A percentile compares a stretch with the other conserved stretches of the same genome.
These are phyloP conservation scores for Nepenthes alata DNA, from an alignment of 179 eudicot genomes.

Conservation along the genomic window DNA sequence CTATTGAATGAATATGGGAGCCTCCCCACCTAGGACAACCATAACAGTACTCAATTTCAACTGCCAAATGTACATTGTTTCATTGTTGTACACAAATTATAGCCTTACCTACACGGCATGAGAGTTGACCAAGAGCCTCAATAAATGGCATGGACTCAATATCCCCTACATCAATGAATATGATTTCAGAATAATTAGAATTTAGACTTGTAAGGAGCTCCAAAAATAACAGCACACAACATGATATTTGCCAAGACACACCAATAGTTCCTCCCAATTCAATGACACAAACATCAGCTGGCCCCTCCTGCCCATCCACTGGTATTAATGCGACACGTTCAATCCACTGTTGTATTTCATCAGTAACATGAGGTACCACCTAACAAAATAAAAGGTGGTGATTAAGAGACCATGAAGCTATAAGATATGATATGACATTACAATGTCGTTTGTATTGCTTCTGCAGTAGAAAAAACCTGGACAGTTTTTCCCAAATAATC, in stretches of 20 bases:
- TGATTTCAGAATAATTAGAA: not conserved
- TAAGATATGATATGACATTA: not conserved
- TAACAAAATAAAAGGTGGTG: constrained; percentile 14
- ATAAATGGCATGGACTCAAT: constrained; percentile 88
- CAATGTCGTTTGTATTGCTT: not conserved
- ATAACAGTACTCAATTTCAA: not conserved
- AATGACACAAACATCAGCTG: constrained; percentile 91
- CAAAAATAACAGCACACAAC: not conserved
- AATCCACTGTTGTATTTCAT: constrained; percentile 97
- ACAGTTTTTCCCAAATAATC: constrained; percentile 96
- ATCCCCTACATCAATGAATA: constrained; percentile 45
- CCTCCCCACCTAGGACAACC: too few species aligned
- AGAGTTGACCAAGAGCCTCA: constrained; percentile 85
- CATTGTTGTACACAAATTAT: not conserved
- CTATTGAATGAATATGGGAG: too few species aligned
- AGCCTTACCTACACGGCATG: constrained; percentile 75
- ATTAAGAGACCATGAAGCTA: not conserved
- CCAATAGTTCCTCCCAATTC: constrained; percentile 98
- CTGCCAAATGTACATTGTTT: not conserved
- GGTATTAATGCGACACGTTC: constrained; percentile 74
- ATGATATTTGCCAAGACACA: constrained; percentile 11
- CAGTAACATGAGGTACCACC: constrained; percentile 98
- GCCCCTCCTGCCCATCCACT: constrained; percentile 80
- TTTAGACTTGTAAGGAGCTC: not conserved
- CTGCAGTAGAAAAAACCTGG: constrained; percentile 41